Evolutionary conservation across 2,329 filamentous ascomycete genomes (phyloP).

Genomic region (Sporothrix phasma): DNA sequence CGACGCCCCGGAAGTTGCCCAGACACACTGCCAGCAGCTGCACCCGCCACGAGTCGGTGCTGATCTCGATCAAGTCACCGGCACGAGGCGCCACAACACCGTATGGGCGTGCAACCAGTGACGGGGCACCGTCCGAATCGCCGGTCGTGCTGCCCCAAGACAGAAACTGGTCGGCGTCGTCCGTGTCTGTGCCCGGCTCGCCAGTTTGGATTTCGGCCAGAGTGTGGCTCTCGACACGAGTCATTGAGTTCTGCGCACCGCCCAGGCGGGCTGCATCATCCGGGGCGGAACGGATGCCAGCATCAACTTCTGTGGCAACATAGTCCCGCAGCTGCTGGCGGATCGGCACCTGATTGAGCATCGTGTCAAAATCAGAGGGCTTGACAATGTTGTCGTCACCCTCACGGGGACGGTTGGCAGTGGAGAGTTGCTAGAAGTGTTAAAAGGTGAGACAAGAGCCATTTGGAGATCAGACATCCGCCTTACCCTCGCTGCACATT

Average conservation of each 20-base stretch:
- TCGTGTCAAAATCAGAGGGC: background rate
- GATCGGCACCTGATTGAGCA: slow-evolving; percentile 21
- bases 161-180: slow-evolving; percentile 21
- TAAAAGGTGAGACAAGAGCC: background rate
- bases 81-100: slow-evolving; percentile 24
- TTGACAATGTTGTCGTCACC: background rate
- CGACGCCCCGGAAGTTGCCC: slow-evolving; percentile 38
- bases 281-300: background rate
- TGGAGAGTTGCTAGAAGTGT: background rate
- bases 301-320: background rate
- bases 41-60: slow-evolving; percentile 25
- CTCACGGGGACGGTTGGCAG: background rate
- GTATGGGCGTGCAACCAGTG: slow-evolving; percentile 15
- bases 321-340: slow-evolving; percentile 33
- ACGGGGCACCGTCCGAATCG: slow-evolving; percentile 17
- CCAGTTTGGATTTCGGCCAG: slow-evolving; percentile 22
- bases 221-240: slow-evolving; percentile 26
- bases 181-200: background rate
- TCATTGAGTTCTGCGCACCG: slow-evolving; percentile 27
- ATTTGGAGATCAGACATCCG: background rate
- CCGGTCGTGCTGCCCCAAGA: slow-evolving; percentile 27
- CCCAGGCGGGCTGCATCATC: slow-evolving; percentile 24
- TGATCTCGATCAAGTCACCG: slow-evolving; percentile 44
- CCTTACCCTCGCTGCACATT: background rate
- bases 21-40: slow-evolving; percentile 44